These are phyloP conservation scores for Brasenia schreberi DNA, from an alignment of 164 flowering plant genomes.

Conservation along the genomic window DNA sequence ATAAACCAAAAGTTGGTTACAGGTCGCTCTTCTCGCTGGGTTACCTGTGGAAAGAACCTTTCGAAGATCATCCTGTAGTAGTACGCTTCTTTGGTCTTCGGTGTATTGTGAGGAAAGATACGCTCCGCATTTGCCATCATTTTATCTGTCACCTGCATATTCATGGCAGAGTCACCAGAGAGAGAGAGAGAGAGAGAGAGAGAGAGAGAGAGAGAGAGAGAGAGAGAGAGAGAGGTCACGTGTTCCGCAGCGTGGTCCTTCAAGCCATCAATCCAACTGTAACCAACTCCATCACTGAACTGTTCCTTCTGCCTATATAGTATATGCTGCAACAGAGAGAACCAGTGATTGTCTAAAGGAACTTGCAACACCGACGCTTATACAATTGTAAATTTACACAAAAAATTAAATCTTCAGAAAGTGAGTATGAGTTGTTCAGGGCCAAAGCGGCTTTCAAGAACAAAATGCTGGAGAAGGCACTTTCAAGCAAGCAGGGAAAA, in stretches of 20 bases:
- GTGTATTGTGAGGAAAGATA: conserved; percentile 82
- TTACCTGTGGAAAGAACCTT: conserved; percentile 92
- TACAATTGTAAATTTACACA: too few relatives aligned
- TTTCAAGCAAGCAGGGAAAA: neutral
- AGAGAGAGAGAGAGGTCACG: conserved; percentile 23
- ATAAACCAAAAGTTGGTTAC: neutral
- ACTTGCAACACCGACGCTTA: too few relatives aligned
- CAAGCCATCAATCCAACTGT: conserved; percentile 95
- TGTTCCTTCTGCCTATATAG: conserved; percentile 93
- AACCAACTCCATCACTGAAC: conserved; percentile 96
- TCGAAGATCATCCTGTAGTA: conserved; percentile 86
- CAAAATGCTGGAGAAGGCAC: neutral
- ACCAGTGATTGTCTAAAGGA: neutral
- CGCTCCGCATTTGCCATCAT: conserved; percentile 75
- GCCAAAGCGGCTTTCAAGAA: neutral
- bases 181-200: conserved; percentile 1
- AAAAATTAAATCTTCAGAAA: neutral
- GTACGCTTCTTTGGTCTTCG: conserved; percentile 79
- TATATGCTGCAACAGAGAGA: conserved; percentile 56
- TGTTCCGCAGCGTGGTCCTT: conserved; percentile 75
- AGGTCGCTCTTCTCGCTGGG: neutral
- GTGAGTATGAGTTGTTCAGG: conserved; percentile 4
- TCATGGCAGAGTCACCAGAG: neutral
- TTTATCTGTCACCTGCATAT: conserved; percentile 53
- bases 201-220: conserved; percentile 3